These are phyloP conservation scores for Clavispora fructus DNA, from an alignment of 805 yeast species.

Conservation along the genomic window DNA sequence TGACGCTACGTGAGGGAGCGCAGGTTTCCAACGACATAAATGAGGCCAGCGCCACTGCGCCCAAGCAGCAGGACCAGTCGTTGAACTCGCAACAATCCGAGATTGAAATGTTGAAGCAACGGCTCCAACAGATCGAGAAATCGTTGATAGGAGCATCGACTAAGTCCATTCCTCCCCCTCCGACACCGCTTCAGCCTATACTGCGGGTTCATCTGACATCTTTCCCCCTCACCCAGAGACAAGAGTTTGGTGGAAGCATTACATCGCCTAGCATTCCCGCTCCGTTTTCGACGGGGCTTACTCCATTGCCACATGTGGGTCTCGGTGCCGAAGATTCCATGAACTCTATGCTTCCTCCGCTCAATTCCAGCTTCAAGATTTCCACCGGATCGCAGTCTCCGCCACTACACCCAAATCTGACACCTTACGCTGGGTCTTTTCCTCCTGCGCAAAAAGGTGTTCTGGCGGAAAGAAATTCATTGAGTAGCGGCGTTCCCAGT, in stretches of 20 bases:
- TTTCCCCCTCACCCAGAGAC: background rate
- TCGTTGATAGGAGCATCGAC: slow-evolving; percentile 4
- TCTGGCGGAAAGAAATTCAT: background rate
- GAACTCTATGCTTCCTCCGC: background rate
- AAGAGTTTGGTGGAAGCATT: background rate
- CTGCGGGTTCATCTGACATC: background rate
- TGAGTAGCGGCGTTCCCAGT: background rate
- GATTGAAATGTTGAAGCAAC: slow-evolving; percentile 12
- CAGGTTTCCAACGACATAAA: background rate
- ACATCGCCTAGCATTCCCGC: background rate
- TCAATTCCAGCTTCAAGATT: background rate
- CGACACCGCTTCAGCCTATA: background rate
- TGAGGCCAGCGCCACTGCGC: background rate
- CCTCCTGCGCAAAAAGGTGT: background rate
- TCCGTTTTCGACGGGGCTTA: background rate
- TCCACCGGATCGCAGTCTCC: background rate
- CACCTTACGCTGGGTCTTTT: background rate
- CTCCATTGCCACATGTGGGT: background rate
- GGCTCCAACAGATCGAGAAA: slow-evolving; percentile 12
- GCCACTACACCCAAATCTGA: background rate
- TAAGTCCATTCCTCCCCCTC: background rate
- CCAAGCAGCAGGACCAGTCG: background rate
- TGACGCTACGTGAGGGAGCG: background rate
- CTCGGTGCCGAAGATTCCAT: background rate
- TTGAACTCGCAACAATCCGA: slow-evolving; percentile 6